Evolutionary conservation across 305 asterid genomes (phyloP), one percentile per base, ranked within the genome.

Genomic region (Ruellia speciosa): DNA sequence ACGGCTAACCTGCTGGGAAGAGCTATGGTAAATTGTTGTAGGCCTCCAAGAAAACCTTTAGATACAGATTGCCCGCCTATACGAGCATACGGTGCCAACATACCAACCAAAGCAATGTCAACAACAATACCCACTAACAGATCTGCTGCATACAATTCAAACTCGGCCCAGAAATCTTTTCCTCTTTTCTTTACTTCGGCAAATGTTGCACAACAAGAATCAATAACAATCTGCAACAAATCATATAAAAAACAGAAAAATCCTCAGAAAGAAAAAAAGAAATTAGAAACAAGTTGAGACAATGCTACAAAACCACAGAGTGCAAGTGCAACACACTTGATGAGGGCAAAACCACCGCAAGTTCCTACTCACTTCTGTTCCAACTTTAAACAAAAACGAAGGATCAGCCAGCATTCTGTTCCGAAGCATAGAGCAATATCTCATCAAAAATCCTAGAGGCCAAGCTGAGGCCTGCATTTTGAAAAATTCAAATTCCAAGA

Each of bases 111-210:
- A 57, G 94, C 95, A 59, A 89, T 54, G 82, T 89, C 97, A 58
- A 89, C 92, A 59, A 86, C 97, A 49, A 84, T 64, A 50, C 95
- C 97, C 63, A 86, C 95, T 66, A 89, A 75, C 71, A 86, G 65
- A 73, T 89, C 95, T 45, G 97, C 97, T 31, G 94, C 92, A 66
- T 89, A 89, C 77, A 89, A 75, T 71, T 89, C 97, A 45, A 89
- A 89, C 68, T 89, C 95, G 1, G 95, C 78, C 97, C 95, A 89
- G 66, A 89, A 89, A 66, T 84, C 84, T 61, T 84, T 84, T 65
- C 95, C 97, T 70, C 97, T 80, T 75, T 89, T 79, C 69, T 84
- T 85, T 59, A 86, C 88, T 77, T 89, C 95, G 17, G 97, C 97
- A 79, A 86, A 86, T 57, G 97, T 89, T 49, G 97, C 94, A 79